Conservation (phyloP, 2,329 filamentous ascomycete genomes). For the Passalora sequoiae region DNA sequence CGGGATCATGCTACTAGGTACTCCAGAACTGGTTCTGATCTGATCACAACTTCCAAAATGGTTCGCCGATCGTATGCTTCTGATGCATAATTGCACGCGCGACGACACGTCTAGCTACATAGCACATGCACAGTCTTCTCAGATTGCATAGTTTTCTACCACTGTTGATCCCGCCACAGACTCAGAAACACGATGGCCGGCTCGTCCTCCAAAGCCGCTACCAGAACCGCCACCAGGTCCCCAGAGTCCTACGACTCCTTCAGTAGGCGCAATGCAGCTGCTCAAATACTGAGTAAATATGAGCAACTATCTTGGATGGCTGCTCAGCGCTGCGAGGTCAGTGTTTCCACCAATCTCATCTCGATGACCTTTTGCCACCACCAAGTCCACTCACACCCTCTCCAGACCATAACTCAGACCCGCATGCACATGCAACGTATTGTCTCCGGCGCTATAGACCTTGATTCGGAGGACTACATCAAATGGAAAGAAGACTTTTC, state of each 20-base stretch:
- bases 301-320: slow-evolving; percentile 31
- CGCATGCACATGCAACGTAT: slow-evolving; percentile 31
- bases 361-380: too few species aligned
- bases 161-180: too few species aligned
- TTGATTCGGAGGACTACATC: slow-evolving; percentile 18
- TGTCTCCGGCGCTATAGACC: slow-evolving; percentile 25
- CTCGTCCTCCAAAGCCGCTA: slow-evolving; percentile 1
- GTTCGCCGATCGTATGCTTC: too few species aligned
- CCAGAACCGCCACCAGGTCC: not conserved
- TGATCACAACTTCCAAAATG: too few species aligned
- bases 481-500: slow-evolving; percentile 28
- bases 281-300: slow-evolving; percentile 30
- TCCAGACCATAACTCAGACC: slow-evolving; percentile 32
- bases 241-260: slow-evolving; percentile 28
- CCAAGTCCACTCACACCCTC: slow-evolving; percentile 1
- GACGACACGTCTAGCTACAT: too few species aligned
- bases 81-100: too few species aligned
- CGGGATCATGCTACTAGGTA: too few species aligned
- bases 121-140: too few species aligned
- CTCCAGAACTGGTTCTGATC: too few species aligned
- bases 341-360: slow-evolving; percentile 9
- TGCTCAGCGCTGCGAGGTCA: slow-evolving; percentile 27
- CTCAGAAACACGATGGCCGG: not conserved
- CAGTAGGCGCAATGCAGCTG: slow-evolving; percentile 21
- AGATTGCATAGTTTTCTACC: too few species aligned